phyloP scores from a whole-genome alignment of 305 asterid species.

The Solanum chacoense region DNA sequence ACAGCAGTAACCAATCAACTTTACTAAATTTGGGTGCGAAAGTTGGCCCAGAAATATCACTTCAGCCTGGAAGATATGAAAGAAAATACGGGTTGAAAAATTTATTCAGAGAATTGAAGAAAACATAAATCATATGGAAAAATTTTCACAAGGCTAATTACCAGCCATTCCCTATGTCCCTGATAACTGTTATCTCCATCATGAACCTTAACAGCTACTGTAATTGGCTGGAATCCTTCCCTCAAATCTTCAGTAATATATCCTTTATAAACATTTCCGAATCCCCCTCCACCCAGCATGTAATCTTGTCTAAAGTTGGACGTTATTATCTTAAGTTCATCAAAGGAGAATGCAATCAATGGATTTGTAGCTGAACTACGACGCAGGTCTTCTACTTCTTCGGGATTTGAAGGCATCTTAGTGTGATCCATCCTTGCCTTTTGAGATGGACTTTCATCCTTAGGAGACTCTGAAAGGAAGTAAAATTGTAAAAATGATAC shows the following conservation, averaged over 20 bases:
- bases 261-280: constrained; percentile 89
- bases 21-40: constrained; percentile 85
- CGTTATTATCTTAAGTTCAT: constrained; percentile 55
- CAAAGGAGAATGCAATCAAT: constrained; percentile 58
- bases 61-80: constrained; percentile 49
- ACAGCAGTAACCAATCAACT: constrained; percentile 81
- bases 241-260: constrained; percentile 31
- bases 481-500: background rate
- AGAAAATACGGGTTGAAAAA: background rate
- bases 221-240: constrained; percentile 29
- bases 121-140: background rate
- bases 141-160: constrained; percentile 6
- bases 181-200: constrained; percentile 84
- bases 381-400: constrained; percentile 77
- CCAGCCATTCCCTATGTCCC: constrained; percentile 99
- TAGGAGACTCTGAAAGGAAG: constrained; percentile 34
- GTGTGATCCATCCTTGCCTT: constrained; percentile 26
- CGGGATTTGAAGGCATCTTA: constrained; percentile 67
- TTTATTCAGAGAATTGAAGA: background rate
- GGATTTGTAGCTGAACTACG: constrained; percentile 51
- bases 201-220: constrained; percentile 91
- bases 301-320: constrained; percentile 78
- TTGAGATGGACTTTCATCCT: constrained; percentile 30
- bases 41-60: constrained; percentile 87
- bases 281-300: constrained; percentile 95